These are phyloP conservation scores for Penicillium subrubescens DNA, from an alignment of 495 filamentous ascomycete genomes.

Conservation along the genomic window DNA sequence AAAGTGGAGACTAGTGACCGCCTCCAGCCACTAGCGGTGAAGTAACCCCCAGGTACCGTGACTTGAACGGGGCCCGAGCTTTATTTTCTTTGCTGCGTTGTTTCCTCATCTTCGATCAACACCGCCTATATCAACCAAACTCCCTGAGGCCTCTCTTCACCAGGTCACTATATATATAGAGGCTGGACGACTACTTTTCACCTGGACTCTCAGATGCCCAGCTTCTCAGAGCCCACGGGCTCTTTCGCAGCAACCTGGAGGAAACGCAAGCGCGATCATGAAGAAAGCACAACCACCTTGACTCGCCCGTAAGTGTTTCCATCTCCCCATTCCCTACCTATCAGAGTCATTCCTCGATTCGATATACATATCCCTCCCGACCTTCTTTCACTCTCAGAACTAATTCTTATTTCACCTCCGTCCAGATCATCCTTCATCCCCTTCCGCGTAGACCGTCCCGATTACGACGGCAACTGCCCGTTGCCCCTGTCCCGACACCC, in stretches of 20 bases:
- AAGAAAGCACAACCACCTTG: slow-evolving; percentile 25
- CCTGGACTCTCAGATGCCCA: slow-evolving; percentile 28
- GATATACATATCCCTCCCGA: background rate
- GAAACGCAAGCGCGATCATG: slow-evolving; percentile 43
- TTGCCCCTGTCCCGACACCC: slow-evolving; percentile 22
- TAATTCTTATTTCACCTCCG: background rate
- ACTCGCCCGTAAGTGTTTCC: slow-evolving; percentile 32
- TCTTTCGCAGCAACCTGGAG: slow-evolving; percentile 24
- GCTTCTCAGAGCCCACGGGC: slow-evolving; percentile 28
- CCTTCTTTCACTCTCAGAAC: background rate
- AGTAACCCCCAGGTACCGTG: slow-evolving; percentile 9
- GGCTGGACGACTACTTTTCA: slow-evolving; percentile 4
- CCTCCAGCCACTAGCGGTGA: slow-evolving; percentile 5
- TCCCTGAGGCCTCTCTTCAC: background rate
- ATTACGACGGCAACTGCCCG: slow-evolving; percentile 14
- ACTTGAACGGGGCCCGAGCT: slow-evolving; percentile 12
- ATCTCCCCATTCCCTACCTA: background rate
- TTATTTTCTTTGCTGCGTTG: slow-evolving; percentile 14
- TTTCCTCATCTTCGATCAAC: background rate
- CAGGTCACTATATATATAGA: background rate
- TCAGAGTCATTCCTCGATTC: slow-evolving; percentile 13
- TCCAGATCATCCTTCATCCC: slow-evolving; percentile 16
- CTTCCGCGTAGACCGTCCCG: slow-evolving; percentile 24
- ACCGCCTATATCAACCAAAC: background rate
- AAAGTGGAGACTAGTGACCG: slow-evolving; percentile 1